phyloP scores from a whole-genome alignment of 306 rosid species.

The Elaeagnus macrophylla region DNA sequence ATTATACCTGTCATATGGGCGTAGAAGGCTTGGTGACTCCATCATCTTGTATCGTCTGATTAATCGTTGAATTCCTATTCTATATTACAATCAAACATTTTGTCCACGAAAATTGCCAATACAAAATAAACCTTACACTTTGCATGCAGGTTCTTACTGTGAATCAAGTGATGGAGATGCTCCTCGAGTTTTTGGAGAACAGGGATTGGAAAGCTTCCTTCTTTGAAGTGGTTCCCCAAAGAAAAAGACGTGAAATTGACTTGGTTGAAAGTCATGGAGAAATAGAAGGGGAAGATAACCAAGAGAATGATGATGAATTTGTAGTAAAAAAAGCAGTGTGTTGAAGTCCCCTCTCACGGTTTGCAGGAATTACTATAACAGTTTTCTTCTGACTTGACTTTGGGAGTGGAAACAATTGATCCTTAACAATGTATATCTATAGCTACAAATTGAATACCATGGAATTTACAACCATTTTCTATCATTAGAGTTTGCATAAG shows the following conservation, averaged over 20 bases:
- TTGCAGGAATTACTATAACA: not conserved
- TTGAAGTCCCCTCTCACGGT: conserved; percentile 14
- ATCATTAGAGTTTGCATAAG: too few relatives aligned
- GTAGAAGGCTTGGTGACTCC: too few relatives aligned
- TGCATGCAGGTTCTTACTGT: conserved; percentile 77
- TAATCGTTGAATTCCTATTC: too few relatives aligned
- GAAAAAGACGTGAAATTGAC: conserved; percentile 57
- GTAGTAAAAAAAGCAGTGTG: conserved; percentile 26
- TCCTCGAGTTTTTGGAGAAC: conserved; percentile 65
- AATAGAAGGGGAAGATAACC: conserved; percentile 29
- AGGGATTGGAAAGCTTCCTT: conserved; percentile 74
- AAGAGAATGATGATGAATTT: conserved; percentile 14
- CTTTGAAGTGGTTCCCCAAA: conserved; percentile 76
- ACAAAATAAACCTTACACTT: not conserved
- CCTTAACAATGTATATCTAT: too few relatives aligned
- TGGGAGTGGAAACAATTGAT: too few relatives aligned
- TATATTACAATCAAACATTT: too few relatives aligned
- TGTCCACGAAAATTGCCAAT: too few relatives aligned
- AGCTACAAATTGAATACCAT: too few relatives aligned
- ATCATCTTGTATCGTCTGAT: too few relatives aligned
- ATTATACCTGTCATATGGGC: too few relatives aligned
- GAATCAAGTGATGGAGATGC: conserved; percentile 73
- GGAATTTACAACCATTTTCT: too few relatives aligned
- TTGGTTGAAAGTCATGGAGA: conserved; percentile 30
- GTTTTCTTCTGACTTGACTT: too few relatives aligned